phyloP scores from a whole-genome alignment of 495 filamentous ascomycete genomes.

The Aspergillus olivimuriae region DNA sequence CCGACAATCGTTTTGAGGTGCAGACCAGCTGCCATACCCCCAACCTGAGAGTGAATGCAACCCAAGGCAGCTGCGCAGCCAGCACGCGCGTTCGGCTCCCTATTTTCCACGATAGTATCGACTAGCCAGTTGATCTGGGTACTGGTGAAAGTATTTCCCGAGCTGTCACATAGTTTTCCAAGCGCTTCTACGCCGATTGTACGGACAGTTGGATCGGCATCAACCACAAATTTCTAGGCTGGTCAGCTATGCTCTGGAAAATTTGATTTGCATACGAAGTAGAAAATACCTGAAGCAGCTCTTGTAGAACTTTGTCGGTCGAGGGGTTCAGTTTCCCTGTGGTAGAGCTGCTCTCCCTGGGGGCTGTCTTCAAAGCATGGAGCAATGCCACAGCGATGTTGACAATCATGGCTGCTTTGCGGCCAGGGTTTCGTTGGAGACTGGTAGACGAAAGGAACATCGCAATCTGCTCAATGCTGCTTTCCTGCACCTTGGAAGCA shows the following conservation, averaged over 20 bases:
- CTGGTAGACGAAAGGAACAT: conserved; percentile 73
- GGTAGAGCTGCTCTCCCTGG: conserved; percentile 66
- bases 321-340: conserved; percentile 67
- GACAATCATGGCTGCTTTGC: conserved; percentile 82
- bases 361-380: conserved; percentile 73
- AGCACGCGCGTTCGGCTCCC: conserved; percentile 86
- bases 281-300: conserved; percentile 59
- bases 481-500: conserved; percentile 86
- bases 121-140: conserved; percentile 86
- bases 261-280: background rate
- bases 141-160: conserved; percentile 83
- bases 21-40: conserved; percentile 96
- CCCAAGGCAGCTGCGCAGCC: conserved; percentile 92
- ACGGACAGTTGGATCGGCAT: conserved; percentile 79
- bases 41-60: conserved; percentile 88
- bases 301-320: conserved; percentile 83
- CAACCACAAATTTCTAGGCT: conserved; percentile 60
- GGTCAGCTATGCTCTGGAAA: conserved; percentile 3
- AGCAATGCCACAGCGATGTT: conserved; percentile 83
- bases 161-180: conserved; percentile 83
- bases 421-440: conserved; percentile 78
- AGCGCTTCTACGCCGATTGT: conserved; percentile 80
- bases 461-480: conserved; percentile 85
- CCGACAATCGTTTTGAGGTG: conserved; percentile 94
- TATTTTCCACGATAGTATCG: conserved; percentile 85